Evolutionary conservation across 177 flowering plant species (phyloP).

Genomic region (Tripterygium wilfordii): DNA sequence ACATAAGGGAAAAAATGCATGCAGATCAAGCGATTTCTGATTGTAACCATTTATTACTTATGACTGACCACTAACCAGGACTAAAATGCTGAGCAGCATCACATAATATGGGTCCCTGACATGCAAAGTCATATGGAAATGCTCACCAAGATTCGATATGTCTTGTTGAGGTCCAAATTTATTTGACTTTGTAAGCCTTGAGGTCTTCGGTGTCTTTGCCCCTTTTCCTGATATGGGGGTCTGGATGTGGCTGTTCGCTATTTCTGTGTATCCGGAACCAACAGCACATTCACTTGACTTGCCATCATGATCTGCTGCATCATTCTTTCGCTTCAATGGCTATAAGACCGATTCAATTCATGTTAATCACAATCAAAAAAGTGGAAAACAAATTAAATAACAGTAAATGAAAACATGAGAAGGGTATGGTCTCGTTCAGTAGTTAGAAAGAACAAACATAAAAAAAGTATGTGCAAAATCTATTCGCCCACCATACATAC

Average conservation of each 20-base stretch:
- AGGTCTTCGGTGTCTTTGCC: conserved; percentile 44
- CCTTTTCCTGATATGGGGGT: conserved; percentile 72
- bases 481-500: too few relatives aligned
- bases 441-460: too few relatives aligned
- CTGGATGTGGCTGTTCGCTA: conserved; percentile 43
- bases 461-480: too few relatives aligned
- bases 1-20: too few relatives aligned
- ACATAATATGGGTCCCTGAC: too few relatives aligned
- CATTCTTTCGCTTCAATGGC: conserved; percentile 70
- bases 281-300: conserved; percentile 50
- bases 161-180: conserved; percentile 67
- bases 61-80: too few relatives aligned
- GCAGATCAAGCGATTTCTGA: too few relatives aligned
- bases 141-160: conserved; percentile 58
- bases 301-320: conserved; percentile 43
- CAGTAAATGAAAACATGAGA: not conserved
- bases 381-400: not conserved
- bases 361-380: conserved; percentile 1
- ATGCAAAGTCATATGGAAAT: not conserved
- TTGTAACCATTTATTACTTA: too few relatives aligned
- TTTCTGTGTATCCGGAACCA: conserved; percentile 41
- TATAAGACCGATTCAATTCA: conserved; percentile 3
- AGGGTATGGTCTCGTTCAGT: not conserved
- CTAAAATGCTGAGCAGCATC: not conserved
- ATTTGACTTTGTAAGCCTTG: conserved; percentile 51